Base-by-base conservation (phyloP, 371 early-diverging fungal species). In the Mortierella sp. region DNA sequence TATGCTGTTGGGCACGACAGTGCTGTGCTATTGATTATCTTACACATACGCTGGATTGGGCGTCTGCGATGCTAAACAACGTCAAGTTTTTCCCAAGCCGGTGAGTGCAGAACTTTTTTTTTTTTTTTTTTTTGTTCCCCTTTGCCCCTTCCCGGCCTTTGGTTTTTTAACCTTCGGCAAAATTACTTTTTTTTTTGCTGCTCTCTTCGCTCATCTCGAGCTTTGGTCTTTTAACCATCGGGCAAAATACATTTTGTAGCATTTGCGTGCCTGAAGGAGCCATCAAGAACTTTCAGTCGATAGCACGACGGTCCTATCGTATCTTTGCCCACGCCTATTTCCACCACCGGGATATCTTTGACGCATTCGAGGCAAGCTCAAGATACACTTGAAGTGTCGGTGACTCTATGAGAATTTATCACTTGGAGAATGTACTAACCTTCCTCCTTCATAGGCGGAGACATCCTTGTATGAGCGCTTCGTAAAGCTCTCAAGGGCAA, bases 241-340 rank as follows among this genome's bases (percentile, higher is more conserved):
- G 28, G 1, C 21, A 16, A 23, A 13, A 6, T 52, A 14, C 14
- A 24, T 57, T 64, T 80, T 23, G 51, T 67, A 88, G 91, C 51
- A 86, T 93, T 23, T 85, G 89, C 8, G 87, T 94, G 18, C 91
- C 90, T 12, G 89, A 85, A 34, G 80, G 88, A 4, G 91, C 94
- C 19, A 55, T 90, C 24, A 94, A 94, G 68, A 93, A 95, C 61
- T 94, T 94, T 64, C 89, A 93, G 72, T 89, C 90, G 10, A 93
- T 96, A 65, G 93, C 95, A 6, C 85, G 98, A 38, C 80, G 98
- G 30, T 84, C 96, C 12, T 96, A 98, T 71, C 89, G 98, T n/a
- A 90, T 98, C 9, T 96, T 98, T 83, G 96, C 96, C 0, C 98
- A 98, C 78, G 89, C 96, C 3, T 98, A 91, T 72, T 95, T 87